Evolutionary conservation across 1,139 yeast genomes (phyloP).

Genomic region (Hyphopichia fennica): DNA sequence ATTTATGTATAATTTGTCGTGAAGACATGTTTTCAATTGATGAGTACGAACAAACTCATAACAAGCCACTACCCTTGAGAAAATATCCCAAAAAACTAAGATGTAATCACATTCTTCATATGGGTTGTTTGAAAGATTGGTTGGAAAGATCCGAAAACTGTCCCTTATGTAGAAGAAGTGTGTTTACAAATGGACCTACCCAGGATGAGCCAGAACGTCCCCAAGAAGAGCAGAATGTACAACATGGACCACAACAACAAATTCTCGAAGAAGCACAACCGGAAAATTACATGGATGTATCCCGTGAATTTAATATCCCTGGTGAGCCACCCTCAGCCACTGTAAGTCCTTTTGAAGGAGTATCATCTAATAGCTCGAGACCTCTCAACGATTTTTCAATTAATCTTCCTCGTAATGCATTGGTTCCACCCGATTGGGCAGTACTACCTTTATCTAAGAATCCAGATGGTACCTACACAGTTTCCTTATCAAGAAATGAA

Average conservation of each 20-base stretch:
- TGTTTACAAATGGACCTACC: constrained; percentile 26
- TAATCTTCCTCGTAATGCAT: constrained; percentile 20
- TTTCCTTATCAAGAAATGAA: constrained; percentile 15
- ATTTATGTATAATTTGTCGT: constrained; percentile 78
- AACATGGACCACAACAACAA: constrained; percentile 5
- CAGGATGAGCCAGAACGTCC: background rate
- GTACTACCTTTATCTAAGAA: constrained; percentile 25
- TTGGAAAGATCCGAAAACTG: constrained; percentile 87
- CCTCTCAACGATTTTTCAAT: background rate
- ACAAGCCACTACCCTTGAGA: constrained; percentile 35
- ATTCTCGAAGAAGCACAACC: background rate
- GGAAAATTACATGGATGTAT: background rate
- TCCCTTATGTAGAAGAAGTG: constrained; percentile 88
- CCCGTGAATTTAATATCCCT: constrained; percentile 3
- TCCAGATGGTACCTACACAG: constrained; percentile 16
- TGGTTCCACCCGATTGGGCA: constrained; percentile 38
- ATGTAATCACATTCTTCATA: constrained; percentile 87
- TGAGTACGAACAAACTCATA: constrained; percentile 21
- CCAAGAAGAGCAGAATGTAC: constrained; percentile 2
- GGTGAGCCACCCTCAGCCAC: background rate
- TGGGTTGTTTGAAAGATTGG: constrained; percentile 93
- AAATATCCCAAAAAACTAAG: constrained; percentile 69
- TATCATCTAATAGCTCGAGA: background rate
- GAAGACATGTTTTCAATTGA: constrained; percentile 67
- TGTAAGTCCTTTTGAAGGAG: background rate